Conservation (phyloP, 208 protist genomes). For the Trypanosoma lewisi region DNA sequence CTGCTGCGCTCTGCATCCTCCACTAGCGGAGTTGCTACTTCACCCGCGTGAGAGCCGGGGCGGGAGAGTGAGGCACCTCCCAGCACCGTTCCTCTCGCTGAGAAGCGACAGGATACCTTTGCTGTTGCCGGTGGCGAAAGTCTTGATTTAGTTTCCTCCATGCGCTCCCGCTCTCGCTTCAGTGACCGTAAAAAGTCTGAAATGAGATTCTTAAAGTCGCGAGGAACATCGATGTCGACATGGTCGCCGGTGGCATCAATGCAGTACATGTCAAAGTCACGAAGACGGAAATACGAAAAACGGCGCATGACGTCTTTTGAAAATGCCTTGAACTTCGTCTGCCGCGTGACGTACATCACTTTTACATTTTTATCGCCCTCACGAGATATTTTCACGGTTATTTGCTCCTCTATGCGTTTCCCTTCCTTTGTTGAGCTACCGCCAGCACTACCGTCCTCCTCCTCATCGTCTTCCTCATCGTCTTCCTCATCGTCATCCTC, state of each 20-base stretch:
- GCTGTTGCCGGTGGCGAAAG: not conserved
- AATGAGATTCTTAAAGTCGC: constrained; percentile 58
- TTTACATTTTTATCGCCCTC: constrained; percentile 82
- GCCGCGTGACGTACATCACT: constrained; percentile 38
- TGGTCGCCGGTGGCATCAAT: constrained; percentile 64
- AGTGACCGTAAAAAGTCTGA: constrained; percentile 30
- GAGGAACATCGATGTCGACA: constrained; percentile 74
- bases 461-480: constrained; percentile 31
- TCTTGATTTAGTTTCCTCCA: not conserved
- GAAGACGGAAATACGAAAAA: constrained; percentile 51
- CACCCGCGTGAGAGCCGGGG: not conserved
- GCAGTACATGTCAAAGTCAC: constrained; percentile 83
- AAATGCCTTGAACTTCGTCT: constrained; percentile 43
- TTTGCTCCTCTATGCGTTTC: constrained; percentile 16
- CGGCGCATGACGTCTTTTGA: constrained; percentile 59
- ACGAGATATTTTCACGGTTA: constrained; percentile 67
- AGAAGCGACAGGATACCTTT: not conserved
- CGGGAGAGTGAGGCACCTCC: constrained; percentile 16
- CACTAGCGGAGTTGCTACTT: not conserved
- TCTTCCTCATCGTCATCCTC: constrained; percentile 22
- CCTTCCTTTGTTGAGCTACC: not conserved
- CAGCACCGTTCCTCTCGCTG: not conserved
- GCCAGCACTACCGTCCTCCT: constrained; percentile 19
- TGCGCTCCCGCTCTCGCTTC: constrained; percentile 6
- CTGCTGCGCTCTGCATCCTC: constrained; percentile 46